A percentile compares a stretch with the other conserved stretches of the same genome.
phyloP scores from a whole-genome alignment of 2,329 filamentous ascomycete species.

The Geoglossum cookeanum region DNA sequence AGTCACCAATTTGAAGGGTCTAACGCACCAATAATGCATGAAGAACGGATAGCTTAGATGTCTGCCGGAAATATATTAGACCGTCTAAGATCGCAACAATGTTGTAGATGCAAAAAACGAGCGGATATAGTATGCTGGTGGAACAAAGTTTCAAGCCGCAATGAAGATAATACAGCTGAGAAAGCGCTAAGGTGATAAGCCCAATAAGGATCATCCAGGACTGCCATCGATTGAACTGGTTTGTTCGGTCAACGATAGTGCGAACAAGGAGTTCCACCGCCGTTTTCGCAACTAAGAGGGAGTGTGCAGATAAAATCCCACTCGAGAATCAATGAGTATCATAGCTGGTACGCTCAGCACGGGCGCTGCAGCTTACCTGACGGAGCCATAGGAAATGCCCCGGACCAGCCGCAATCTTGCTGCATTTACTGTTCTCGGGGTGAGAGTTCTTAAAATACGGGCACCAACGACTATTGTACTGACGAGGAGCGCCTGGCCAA shows the following conservation, averaged over 20 bases:
- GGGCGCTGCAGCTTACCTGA: slow-evolving; percentile 26
- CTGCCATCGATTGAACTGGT: slow-evolving; percentile 91
- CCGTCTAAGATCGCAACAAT: slow-evolving; percentile 96
- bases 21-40: slow-evolving; percentile 43
- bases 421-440: slow-evolving; percentile 20
- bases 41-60: slow-evolving; percentile 53
- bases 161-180: slow-evolving; percentile 89
- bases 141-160: slow-evolving; percentile 85
- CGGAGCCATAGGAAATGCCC: slow-evolving; percentile 72
- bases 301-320: slow-evolving; percentile 85
- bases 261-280: slow-evolving; percentile 84
- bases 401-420: slow-evolving; percentile 54
- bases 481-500: slow-evolving; percentile 56
- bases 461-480: slow-evolving; percentile 44
- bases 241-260: slow-evolving; percentile 67
- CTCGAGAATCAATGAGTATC: slow-evolving; percentile 19
- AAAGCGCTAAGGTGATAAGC: slow-evolving; percentile 63
- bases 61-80: slow-evolving; percentile 89
- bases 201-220: slow-evolving; percentile 79
- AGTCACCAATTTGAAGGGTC: neutral
- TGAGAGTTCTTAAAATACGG: slow-evolving; percentile 22
- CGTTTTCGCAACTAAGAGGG: slow-evolving; percentile 82
- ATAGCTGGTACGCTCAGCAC: neutral
- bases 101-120: slow-evolving; percentile 98
- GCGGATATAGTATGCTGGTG: slow-evolving; percentile 85